Evolutionary conservation across 805 yeast species (phyloP).

Genomic region (Candida yuanshanica): DNA sequence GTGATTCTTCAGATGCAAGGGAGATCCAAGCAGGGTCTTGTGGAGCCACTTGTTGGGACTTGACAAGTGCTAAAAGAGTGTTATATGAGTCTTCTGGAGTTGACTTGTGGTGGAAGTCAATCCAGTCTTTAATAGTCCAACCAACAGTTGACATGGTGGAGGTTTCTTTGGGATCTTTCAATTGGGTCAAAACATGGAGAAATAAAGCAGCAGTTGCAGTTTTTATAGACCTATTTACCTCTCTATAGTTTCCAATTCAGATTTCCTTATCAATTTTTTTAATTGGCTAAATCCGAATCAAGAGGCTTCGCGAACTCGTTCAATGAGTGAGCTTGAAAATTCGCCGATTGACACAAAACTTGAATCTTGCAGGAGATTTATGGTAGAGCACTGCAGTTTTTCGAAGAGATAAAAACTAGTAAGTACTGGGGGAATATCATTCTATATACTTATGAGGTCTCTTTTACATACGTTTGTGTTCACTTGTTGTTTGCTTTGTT

Average conservation of each 20-base stretch:
- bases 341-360: background rate
- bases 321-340: background rate
- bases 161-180: background rate
- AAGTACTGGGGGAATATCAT: no score
- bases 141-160: constrained; percentile 35
- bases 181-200: background rate
- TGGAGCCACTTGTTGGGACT: constrained; percentile 39
- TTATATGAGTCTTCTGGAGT: constrained; percentile 57
- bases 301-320: background rate
- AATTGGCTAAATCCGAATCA: background rate
- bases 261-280: background rate
- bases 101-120: constrained; percentile 54
- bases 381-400: no score
- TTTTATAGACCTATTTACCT: background rate
- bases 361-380: no score
- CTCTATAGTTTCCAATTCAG: background rate
- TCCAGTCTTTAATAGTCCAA: constrained; percentile 84
- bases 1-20: constrained; percentile 53
- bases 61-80: constrained; percentile 39
- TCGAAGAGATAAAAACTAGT: no score
- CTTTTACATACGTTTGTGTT: no score
- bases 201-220: background rate
- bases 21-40: constrained; percentile 93
- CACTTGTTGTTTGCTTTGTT: no score
- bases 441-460: no score